Evolutionary conservation across 176 grass and related monocot species (phyloP).

Genomic region (Areca catechu): DNA sequence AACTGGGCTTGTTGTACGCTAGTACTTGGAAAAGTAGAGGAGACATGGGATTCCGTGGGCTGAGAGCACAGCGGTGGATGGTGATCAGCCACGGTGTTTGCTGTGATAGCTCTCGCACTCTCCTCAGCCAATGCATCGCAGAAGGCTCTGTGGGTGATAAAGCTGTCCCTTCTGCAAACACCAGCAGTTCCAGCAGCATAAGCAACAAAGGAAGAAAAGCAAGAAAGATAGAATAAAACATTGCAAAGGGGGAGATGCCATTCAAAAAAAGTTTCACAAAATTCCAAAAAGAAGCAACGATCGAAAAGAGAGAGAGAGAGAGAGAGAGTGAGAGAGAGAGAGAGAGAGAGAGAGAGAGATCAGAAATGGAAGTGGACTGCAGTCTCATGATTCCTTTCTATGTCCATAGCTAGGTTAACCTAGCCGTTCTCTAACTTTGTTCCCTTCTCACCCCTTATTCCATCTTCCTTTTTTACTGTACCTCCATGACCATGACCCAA

Average conservation of each 20-base stretch:
- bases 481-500: too few relatives aligned
- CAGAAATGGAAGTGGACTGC: background rate
- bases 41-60: background rate
- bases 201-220: background rate
- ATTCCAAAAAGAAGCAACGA: conserved; percentile 1
- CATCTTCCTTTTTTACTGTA: too few relatives aligned
- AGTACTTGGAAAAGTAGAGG: background rate
- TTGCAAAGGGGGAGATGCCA: background rate
- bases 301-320: background rate
- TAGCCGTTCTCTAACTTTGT: background rate
- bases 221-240: background rate
- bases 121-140: conserved; percentile 9
- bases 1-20: background rate
- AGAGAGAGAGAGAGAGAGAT: background rate
- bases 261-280: too few relatives aligned
- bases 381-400: conserved; percentile 1
- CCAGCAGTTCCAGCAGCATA: background rate
- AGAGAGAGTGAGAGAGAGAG: background rate
- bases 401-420: too few relatives aligned
- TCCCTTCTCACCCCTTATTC: too few relatives aligned
- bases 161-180: conserved; percentile 5
- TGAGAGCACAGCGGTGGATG: background rate
- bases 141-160: conserved; percentile 6
- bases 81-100: background rate
- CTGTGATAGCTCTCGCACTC: background rate